phyloP scores from a whole-genome alignment of 345 rosid species.

The Rhodamnia argentea region DNA sequence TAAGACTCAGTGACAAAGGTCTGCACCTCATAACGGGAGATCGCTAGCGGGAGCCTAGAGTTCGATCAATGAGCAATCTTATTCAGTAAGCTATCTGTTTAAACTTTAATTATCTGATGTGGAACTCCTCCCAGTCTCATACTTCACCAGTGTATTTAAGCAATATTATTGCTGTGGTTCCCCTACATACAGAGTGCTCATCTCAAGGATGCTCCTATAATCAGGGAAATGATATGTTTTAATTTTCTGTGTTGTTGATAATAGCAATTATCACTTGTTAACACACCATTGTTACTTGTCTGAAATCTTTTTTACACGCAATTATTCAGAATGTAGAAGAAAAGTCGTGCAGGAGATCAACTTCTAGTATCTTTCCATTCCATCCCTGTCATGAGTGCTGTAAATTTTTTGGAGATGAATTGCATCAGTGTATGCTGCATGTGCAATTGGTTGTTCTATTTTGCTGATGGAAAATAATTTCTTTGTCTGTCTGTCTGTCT shows the following conservation, averaged over 20 bases:
- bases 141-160: not conserved
- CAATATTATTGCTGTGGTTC: not conserved
- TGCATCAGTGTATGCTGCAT: not conserved
- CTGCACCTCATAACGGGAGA: not conserved
- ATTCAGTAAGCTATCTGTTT: not conserved
- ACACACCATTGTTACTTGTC: not conserved
- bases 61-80: not conserved
- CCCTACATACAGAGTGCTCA: not conserved
- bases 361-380: not conserved
- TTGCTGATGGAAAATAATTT: not conserved
- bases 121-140: not conserved
- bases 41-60: not conserved
- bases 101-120: not conserved
- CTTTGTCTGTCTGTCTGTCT: not conserved
- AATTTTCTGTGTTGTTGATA: not conserved
- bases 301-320: not conserved
- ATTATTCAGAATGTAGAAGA: not conserved
- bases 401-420: not conserved
- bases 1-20: not conserved
- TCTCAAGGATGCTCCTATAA: not conserved
- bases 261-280: not conserved
- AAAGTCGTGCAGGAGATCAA: not conserved
- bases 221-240: not conserved
- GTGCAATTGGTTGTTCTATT: not conserved
- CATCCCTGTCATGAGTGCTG: not conserved